Base-by-base conservation (phyloP, 129 eudicot genomes). In the Flaveria ramosissima region DNA sequence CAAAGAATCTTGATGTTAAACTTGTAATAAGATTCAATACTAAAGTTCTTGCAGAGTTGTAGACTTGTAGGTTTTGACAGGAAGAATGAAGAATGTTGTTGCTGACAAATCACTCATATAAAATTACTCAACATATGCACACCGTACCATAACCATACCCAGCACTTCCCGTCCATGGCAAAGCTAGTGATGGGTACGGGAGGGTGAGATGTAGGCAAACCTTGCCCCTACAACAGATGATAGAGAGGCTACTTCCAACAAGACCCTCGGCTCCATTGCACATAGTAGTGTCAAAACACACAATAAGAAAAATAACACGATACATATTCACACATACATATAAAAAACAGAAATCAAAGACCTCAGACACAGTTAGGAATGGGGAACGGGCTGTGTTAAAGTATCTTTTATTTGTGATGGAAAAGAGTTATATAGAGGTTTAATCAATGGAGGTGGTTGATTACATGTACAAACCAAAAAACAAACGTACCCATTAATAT, bases 341-440 rank as follows among this genome's bases (percentile, higher is more conserved):
- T 30, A 11, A 16, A 64, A 32, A 64, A 64, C 23, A 30, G 23
- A 64, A 64, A 64, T 16, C 24, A 64, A 21, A 64, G 24, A 64
- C n/a, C 6, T 21, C 4, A 23, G 21, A 32, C 47, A 16, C 16
- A 64, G 36, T 32, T 1, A 64, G 36, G 70, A 30, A 32, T 36
- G 23, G 12, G 12, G 23, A 21, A 36, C 23, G 46, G 70, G 12
- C 12, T 32, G 70, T 12, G 17, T 26, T 59, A 23, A 59, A 23
- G 1, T 62, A 26, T 62, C 17, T 5, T 30, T 62, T 4, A 61
- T 0, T 26, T 61, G 17, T 61, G 42, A 61, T 12, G 42, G 42
- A 61, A 36, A 62, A 62, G 43, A 62, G 68, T 14, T 62, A 62
- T 12, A 30, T 30, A 12, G 21, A 62, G 68, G 20, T 62, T 62